phyloP scores from a whole-genome alignment of 495 filamentous ascomycete genomes.

The Tuber brumale region DNA sequence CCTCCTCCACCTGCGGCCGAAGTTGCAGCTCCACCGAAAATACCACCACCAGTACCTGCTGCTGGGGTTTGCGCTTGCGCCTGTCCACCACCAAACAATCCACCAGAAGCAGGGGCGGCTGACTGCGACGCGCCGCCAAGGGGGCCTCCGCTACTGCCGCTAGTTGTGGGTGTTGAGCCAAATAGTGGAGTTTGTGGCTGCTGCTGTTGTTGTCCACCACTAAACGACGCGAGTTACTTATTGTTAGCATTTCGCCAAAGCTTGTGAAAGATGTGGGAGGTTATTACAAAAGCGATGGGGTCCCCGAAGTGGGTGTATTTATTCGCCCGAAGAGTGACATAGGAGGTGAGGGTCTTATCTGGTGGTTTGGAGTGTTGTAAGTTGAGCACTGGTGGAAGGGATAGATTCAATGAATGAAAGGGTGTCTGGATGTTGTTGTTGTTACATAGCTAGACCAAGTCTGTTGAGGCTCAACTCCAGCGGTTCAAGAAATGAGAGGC shows the following conservation, averaged over 20 bases:
- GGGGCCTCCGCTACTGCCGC: constrained; percentile 19
- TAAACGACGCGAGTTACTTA: constrained; percentile 2
- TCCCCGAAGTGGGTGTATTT: constrained; percentile 17
- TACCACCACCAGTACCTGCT: neutral
- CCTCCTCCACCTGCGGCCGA: neutral
- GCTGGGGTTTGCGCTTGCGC: constrained; percentile 10
- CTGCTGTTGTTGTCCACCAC: constrained; percentile 7
- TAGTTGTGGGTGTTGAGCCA: constrained; percentile 7
- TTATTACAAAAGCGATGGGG: constrained; percentile 32
- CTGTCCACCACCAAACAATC: constrained; percentile 21
- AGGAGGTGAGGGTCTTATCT: neutral
- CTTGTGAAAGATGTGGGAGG: neutral
- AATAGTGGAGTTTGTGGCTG: constrained; percentile 22
- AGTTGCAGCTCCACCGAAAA: constrained; percentile 12
- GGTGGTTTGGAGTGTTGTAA: neutral
- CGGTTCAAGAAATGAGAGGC: neutral
- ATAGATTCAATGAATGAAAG: neutral
- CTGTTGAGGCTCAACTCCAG: neutral
- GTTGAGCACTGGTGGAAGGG: neutral
- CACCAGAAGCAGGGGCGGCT: constrained; percentile 12
- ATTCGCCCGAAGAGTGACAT: constrained; percentile 35
- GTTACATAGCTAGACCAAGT: neutral
- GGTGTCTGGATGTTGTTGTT: neutral
- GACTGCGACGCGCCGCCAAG: constrained; percentile 21
- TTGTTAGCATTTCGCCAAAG: constrained; percentile 4